Percentiles rank a stretch among this genome's conserved stretches.
Evolutionary conservation across 331 rosid genomes (phyloP).

Genomic region (Phaseolus coccineus): DNA sequence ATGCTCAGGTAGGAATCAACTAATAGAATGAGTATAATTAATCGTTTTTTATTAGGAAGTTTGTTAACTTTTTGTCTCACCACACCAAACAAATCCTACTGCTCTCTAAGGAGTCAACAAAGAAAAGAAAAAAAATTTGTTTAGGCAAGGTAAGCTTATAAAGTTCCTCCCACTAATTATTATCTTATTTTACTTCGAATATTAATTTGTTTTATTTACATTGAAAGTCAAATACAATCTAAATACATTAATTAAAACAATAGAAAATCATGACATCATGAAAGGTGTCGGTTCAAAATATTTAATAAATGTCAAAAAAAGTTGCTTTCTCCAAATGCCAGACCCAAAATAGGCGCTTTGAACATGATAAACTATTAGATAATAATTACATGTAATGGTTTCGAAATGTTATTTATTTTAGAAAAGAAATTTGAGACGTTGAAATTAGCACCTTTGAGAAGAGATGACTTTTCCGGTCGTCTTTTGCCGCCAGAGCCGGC

Average conservation of each 20-base stretch:
- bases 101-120: slow-evolving; percentile 15
- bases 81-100: slow-evolving; percentile 32
- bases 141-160: not conserved
- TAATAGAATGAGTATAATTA: not conserved
- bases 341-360: slow-evolving; percentile 10
- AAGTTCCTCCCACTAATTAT: not conserved
- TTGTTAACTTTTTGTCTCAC: slow-evolving; percentile 20
- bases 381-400: slow-evolving; percentile 1
- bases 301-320: not conserved
- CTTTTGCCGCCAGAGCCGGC: not conserved
- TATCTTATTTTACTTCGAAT: not conserved
- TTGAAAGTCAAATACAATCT: not conserved
- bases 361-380: not conserved
- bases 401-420: not conserved
- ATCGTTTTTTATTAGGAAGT: not conserved
- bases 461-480: slow-evolving; percentile 28
- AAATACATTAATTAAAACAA: not conserved
- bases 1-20: slow-evolving; percentile 23
- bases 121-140: not conserved
- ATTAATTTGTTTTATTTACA: not conserved
- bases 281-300: not conserved
- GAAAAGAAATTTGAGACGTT: not conserved
- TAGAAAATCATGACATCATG: not conserved
- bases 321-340: slow-evolving; percentile 29
- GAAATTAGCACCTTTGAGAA: not conserved